phyloP scores from a whole-genome alignment of 495 filamentous ascomycete species.

The Penicillium cataractarum region DNA sequence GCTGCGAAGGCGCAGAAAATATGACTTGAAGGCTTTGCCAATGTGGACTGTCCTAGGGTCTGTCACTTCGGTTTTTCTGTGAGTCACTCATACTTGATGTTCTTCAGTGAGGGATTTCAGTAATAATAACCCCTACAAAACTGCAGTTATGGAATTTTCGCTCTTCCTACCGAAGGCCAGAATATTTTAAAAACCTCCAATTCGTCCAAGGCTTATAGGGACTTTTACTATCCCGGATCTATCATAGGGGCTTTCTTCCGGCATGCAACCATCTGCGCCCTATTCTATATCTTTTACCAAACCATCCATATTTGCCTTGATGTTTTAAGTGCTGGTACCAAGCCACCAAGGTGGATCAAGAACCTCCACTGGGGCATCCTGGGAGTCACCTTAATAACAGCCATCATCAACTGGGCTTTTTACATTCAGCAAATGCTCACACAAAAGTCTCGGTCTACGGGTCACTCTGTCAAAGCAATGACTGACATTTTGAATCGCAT shows the following conservation, averaged over 20 bases:
- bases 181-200: not conserved
- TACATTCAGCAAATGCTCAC: not conserved
- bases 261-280: not conserved
- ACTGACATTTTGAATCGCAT: not conserved
- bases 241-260: not conserved
- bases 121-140: not conserved
- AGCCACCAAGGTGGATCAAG: not conserved
- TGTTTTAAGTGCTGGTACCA: not conserved
- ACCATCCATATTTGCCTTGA: not conserved
- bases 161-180: not conserved
- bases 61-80: not conserved
- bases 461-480: not conserved
- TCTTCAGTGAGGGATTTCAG: too few species aligned
- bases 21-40: not conserved
- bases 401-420: not conserved
- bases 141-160: not conserved
- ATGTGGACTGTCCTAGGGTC: not conserved
- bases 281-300: not conserved
- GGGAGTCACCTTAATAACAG: not conserved
- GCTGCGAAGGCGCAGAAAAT: not conserved
- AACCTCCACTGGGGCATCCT: not conserved
- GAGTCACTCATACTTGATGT: not conserved
- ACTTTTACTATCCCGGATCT: not conserved
- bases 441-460: not conserved
- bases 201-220: not conserved